Conservation (phyloP, 176 grass and related monocot genomes). For the Alopecurus myosuroides region DNA sequence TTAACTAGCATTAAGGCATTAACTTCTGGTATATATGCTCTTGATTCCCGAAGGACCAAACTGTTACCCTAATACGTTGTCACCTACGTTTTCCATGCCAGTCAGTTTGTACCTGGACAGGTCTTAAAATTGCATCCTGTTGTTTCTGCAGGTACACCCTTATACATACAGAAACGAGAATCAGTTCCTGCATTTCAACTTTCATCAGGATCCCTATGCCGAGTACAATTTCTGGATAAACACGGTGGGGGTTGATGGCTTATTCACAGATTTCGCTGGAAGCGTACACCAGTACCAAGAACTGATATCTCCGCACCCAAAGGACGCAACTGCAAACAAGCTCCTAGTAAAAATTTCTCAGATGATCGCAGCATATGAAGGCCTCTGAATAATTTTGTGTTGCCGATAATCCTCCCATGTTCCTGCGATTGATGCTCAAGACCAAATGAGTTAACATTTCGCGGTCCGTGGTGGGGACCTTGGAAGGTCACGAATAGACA, state of each 20-base stretch:
- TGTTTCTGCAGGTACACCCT: constrained; percentile 69
- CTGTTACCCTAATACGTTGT: not conserved
- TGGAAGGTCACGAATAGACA: not conserved
- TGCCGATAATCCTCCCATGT: not conserved
- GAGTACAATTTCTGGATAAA: constrained; percentile 90
- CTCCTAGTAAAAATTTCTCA: constrained; percentile 60
- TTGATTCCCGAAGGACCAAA: not conserved
- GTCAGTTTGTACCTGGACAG: not conserved
- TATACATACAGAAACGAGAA: constrained; percentile 98
- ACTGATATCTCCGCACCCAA: constrained; percentile 41
- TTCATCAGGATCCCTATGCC: constrained; percentile 73
- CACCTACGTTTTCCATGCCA: not conserved
- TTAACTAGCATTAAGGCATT: not conserved
- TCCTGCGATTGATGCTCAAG: not conserved
- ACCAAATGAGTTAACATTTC: not conserved
- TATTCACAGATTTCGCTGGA: constrained; percentile 95
- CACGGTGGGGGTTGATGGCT: constrained; percentile 66
- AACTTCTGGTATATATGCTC: not conserved
- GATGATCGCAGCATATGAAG: constrained; percentile 63
- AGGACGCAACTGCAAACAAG: constrained; percentile 41
- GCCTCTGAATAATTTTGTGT: constrained; percentile 23
- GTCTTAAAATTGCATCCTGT: not conserved
- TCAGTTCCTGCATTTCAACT: constrained; percentile 79
- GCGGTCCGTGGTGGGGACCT: not conserved
- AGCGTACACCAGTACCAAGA: constrained; percentile 68